Percentiles rank a stretch among this genome's conserved stretches.
Conservation (phyloP, 805 yeast species). For the Candida ficus region DNA sequence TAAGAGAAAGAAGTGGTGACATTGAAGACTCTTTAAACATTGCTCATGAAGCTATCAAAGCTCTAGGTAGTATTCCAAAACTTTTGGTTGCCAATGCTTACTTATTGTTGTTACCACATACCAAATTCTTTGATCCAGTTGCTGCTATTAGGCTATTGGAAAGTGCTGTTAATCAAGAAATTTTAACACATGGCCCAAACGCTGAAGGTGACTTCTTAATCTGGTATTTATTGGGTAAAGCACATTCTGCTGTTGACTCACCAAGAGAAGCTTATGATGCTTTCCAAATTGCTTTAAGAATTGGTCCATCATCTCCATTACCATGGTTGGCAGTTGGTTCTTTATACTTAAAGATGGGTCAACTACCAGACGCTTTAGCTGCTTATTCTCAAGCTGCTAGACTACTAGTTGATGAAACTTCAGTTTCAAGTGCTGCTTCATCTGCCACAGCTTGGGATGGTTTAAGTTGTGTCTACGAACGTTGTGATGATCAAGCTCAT, state of each 20-base stretch:
- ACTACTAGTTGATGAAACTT: constrained; percentile 41
- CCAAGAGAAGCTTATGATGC: constrained; percentile 51
- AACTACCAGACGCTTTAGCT: constrained; percentile 59
- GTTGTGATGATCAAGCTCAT: constrained; percentile 53
- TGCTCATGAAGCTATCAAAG: constrained; percentile 42
- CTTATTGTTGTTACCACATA: constrained; percentile 35
- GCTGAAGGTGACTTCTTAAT: constrained; percentile 46
- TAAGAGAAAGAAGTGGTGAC: constrained; percentile 41
- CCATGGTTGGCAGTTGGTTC: constrained; percentile 67
- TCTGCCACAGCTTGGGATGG: constrained; percentile 66
- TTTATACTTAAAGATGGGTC: constrained; percentile 52
- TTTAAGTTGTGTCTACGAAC: constrained; percentile 53
- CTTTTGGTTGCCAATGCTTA: constrained; percentile 46
- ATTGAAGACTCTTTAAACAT: constrained; percentile 43
- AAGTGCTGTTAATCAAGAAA: constrained; percentile 26
- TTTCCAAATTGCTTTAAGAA: constrained; percentile 47
- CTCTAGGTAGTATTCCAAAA: constrained; percentile 40
- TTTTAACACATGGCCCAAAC: constrained; percentile 11
- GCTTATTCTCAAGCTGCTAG: constrained; percentile 64
- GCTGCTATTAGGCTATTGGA: constrained; percentile 33
- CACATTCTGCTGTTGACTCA: constrained; percentile 40
- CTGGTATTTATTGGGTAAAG: constrained; percentile 49
- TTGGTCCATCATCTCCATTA: constrained; percentile 49
- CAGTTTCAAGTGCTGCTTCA: constrained; percentile 31
- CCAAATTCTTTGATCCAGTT: constrained; percentile 28